These are phyloP conservation scores for Termitomyces sp. DNA, from an alignment of 768 basidiomycete genomes.

Conservation along the genomic window DNA sequence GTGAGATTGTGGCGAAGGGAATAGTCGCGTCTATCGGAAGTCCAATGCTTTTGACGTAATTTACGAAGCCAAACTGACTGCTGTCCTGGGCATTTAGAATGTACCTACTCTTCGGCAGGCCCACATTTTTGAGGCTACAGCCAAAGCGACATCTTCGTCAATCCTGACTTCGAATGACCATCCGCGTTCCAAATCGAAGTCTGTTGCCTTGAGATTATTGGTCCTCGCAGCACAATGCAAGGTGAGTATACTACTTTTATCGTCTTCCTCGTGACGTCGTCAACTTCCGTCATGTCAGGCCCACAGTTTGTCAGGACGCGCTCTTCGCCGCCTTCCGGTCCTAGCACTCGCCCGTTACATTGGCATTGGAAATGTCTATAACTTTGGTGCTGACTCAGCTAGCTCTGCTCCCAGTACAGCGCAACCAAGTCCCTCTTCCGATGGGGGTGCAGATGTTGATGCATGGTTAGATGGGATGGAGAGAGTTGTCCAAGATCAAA, in stretches of 20 bases:
- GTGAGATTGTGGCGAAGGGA: constrained; percentile 73
- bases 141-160: constrained; percentile 23
- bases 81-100: constrained; percentile 32
- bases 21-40: constrained; percentile 66
- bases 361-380: constrained; percentile 40
- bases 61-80: constrained; percentile 3
- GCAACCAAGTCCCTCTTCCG: background rate
- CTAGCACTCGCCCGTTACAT: constrained; percentile 87
- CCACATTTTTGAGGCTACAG: constrained; percentile 49
- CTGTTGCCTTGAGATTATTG: constrained; percentile 56
- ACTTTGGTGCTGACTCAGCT: constrained; percentile 1
- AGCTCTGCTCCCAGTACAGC: constrained; percentile 1
- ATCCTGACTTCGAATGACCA: constrained; percentile 21
- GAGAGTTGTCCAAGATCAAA: constrained; percentile 61
- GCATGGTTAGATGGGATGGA: constrained; percentile 87
- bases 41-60: constrained; percentile 8
- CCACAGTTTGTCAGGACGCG: constrained; percentile 89
- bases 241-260: constrained; percentile 43
- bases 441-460: constrained; percentile 44
- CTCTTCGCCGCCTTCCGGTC: constrained; percentile 90
- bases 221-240: constrained; percentile 74
- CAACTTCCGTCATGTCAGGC: constrained; percentile 32
- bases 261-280: constrained; percentile 1
- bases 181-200: constrained; percentile 47
- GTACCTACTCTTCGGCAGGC: constrained; percentile 65